Percentiles rank a stretch among this genome's conserved stretches.
Evolutionary conservation across 2,329 filamentous ascomycete genomes (phyloP).

Genomic region (Chrysoporthe cubensis): DNA sequence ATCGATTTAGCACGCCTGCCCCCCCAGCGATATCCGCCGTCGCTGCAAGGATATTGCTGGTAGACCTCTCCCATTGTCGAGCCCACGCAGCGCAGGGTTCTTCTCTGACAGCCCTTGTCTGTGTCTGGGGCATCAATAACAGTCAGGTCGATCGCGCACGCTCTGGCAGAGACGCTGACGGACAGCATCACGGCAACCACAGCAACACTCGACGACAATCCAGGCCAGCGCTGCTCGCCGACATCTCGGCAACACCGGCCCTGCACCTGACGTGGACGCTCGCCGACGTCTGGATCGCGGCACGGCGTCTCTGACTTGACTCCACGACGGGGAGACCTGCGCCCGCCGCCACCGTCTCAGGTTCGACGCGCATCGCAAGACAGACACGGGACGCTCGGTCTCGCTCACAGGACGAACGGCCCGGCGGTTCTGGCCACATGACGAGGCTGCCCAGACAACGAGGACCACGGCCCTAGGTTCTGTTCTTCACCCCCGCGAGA

Average conservation of each 20-base stretch:
- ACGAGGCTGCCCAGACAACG: slow-evolving; percentile 5
- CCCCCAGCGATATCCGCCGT: slow-evolving; percentile 13
- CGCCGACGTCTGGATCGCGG: not conserved
- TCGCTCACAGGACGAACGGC: not conserved
- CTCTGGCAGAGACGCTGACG: not conserved
- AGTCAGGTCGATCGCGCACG: not conserved
- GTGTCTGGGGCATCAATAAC: not conserved
- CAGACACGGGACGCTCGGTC: not conserved
- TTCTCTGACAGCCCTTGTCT: not conserved
- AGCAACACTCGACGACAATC: no score
- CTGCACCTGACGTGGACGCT: not conserved
- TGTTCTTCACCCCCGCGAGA: no score
- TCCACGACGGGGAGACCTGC: no score
- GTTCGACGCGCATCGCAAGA: slow-evolving; percentile 2
- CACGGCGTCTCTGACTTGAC: not conserved
- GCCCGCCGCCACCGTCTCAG: slow-evolving; percentile 6
- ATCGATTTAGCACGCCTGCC: slow-evolving; percentile 23
- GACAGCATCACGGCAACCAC: not conserved
- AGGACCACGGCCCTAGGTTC: no score
- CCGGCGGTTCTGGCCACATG: slow-evolving; percentile 1
- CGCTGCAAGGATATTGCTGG: slow-evolving; percentile 25
- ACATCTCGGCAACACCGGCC: not conserved
- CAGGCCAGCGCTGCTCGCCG: not conserved
- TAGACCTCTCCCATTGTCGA: not conserved
- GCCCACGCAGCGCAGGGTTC: slow-evolving; percentile 5